phyloP scores from a whole-genome alignment of 371 early-diverging fungal species.

The Rhizopus stolonifer region DNA sequence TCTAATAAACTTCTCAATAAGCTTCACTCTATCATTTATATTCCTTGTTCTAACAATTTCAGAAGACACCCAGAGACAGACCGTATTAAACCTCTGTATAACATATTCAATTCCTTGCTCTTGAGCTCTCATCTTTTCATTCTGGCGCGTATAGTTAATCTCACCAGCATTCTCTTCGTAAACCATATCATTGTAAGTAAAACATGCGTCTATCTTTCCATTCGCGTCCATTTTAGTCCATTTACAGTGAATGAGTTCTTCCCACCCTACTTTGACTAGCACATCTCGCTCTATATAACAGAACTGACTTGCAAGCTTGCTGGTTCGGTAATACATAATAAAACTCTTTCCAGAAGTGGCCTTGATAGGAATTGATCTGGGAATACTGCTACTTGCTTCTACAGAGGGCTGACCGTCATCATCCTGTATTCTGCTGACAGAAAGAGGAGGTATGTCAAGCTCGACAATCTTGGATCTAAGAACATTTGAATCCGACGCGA shows the following conservation, averaged over 20 bases:
- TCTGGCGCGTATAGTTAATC: slow-evolving; percentile 23
- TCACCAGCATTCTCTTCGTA: not conserved
- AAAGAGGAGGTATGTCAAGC: not conserved
- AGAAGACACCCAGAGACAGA: slow-evolving; percentile 72
- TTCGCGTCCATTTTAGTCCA: slow-evolving; percentile 52
- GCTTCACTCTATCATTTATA: slow-evolving; percentile 57
- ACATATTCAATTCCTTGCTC: slow-evolving; percentile 54
- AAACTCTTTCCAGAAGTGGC: slow-evolving; percentile 29
- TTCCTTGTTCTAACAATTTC: slow-evolving; percentile 62
- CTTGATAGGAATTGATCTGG: not conserved
- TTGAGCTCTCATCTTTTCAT: slow-evolving; percentile 14
- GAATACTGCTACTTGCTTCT: not conserved
- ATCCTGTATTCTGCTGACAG: not conserved
- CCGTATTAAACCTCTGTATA: slow-evolving; percentile 66
- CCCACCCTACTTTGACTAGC: slow-evolving; percentile 58
- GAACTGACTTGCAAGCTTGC: slow-evolving; percentile 58
- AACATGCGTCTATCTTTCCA: slow-evolving; percentile 9
- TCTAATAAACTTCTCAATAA: slow-evolving; percentile 72
- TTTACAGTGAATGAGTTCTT: slow-evolving; percentile 61
- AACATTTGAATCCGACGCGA: not conserved
- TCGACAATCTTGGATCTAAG: slow-evolving; percentile 2
- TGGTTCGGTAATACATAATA: slow-evolving; percentile 56
- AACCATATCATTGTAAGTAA: not conserved
- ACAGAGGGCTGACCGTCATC: too few species aligned
- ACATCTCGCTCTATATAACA: slow-evolving; percentile 64